phyloP scores from a whole-genome alignment of 2,329 filamentous ascomycete genomes.

The Fusarium sp. region DNA sequence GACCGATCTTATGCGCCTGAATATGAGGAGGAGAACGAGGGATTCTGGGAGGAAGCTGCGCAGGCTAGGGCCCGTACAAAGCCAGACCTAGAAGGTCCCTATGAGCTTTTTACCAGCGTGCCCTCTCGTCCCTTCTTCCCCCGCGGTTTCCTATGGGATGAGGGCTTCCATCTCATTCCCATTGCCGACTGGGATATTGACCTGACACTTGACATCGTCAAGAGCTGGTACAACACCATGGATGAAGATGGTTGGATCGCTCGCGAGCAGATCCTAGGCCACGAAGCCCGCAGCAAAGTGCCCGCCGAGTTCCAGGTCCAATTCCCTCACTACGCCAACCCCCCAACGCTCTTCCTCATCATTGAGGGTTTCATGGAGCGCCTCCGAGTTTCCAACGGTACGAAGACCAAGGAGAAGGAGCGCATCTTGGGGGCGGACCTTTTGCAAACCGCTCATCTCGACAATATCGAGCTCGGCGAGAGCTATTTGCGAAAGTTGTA shows the following conservation, averaged over 20 bases:
- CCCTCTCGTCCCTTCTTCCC: constrained; percentile 97
- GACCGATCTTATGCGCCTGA: constrained; percentile 93
- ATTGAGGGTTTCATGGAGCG: constrained; percentile 88
- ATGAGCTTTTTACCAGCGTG: constrained; percentile 90
- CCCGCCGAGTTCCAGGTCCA: constrained; percentile 93
- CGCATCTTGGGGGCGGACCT: constrained; percentile 60
- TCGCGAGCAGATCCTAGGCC: constrained; percentile 93
- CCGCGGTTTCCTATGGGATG: constrained; percentile 96
- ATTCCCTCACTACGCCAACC: constrained; percentile 98
- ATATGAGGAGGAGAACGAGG: constrained; percentile 95
- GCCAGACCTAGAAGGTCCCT: constrained; percentile 83
- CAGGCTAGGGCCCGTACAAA: constrained; percentile 79
- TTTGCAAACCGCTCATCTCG: constrained; percentile 75
- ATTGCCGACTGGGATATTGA: constrained; percentile 96
- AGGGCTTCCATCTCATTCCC: constrained; percentile 94
- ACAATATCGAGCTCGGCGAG: constrained; percentile 76
- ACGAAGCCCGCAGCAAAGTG: constrained; percentile 94
- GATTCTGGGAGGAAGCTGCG: constrained; percentile 94
- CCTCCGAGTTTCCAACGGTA: constrained; percentile 72
- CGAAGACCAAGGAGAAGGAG: constrained; percentile 60
- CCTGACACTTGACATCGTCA: constrained; percentile 87
- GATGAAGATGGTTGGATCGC: constrained; percentile 98
- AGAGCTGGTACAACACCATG: constrained; percentile 96
- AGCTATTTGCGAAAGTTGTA: constrained; percentile 84
- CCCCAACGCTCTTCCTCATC: constrained; percentile 92